phyloP scores from a whole-genome alignment of 1,284 basidiomycete genomes.

The Polyporus tsugae region DNA sequence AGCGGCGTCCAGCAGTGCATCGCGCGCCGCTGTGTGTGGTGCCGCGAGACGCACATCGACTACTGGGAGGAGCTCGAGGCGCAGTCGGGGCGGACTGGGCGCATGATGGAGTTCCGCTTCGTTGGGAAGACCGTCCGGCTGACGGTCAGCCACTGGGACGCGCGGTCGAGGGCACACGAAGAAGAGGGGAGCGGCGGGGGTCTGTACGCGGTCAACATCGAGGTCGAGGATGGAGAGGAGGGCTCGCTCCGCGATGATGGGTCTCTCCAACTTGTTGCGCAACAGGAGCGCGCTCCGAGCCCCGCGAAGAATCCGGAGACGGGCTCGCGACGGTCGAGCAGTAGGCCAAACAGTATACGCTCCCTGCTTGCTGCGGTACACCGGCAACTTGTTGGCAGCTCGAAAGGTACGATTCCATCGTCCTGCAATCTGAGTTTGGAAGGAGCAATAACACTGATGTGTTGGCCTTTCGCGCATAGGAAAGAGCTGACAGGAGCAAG shows the following conservation, averaged over 20 bases:
- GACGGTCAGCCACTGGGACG: constrained; percentile 20
- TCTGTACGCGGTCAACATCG: constrained; percentile 15
- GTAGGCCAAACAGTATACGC: constrained; percentile 5
- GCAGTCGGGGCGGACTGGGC: constrained; percentile 10
- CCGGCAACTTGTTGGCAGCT: constrained; percentile 8
- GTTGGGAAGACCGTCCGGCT: constrained; percentile 10
- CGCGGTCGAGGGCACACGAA: constrained; percentile 10
- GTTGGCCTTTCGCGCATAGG: background rate
- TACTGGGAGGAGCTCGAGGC: constrained; percentile 17
- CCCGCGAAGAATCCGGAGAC: background rate
- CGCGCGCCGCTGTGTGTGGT: constrained; percentile 15
- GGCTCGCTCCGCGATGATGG: background rate
- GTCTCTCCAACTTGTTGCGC: background rate
- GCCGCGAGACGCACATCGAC: constrained; percentile 17
- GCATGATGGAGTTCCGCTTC: constrained; percentile 14
- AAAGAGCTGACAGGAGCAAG: background rate
- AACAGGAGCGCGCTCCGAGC: background rate
- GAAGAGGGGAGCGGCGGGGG: constrained; percentile 8
- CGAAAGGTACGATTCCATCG: background rate
- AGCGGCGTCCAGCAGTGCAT: background rate
- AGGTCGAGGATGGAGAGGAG: constrained; percentile 9
- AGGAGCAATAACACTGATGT: background rate
- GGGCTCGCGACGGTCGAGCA: background rate
- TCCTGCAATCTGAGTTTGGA: background rate
- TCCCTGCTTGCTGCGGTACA: constrained; percentile 18